Conservation (phyloP, 2,329 filamentous ascomycete genomes). For the Paecilomyces niveus region DNA sequence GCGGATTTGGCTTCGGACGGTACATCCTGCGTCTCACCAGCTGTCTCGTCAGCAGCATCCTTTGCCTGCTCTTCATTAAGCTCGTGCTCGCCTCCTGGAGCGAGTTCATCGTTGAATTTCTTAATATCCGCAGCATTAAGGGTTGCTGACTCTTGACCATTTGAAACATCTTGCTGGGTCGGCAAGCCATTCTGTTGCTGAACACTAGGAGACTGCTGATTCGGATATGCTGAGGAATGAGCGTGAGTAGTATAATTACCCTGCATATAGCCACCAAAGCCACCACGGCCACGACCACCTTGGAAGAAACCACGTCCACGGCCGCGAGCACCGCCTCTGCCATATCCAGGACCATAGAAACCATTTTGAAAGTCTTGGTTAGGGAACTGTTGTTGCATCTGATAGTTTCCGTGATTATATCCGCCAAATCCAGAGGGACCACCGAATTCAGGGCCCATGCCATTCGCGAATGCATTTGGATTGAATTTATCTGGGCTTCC, state of each 20-base stretch:
- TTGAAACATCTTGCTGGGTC: conserved; percentile 10
- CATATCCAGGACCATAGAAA: conserved; percentile 66
- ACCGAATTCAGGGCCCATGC: conserved; percentile 77
- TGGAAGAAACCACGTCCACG: conserved; percentile 55
- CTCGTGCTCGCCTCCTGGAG: conserved; percentile 27
- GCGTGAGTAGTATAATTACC: conserved; percentile 25
- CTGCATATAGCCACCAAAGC: conserved; percentile 31
- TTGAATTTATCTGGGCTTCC: conserved; percentile 84
- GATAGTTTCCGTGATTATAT: conserved; percentile 74
- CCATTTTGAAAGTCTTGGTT: conserved; percentile 66
- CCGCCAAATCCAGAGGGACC: conserved; percentile 64
- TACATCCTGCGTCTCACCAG: conserved; percentile 6
- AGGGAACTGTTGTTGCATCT: conserved; percentile 44
- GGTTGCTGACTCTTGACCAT: conserved; percentile 6
- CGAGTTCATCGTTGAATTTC: conserved; percentile 26
- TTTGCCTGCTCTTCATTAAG: conserved; percentile 16
- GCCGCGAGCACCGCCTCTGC: conserved; percentile 53
- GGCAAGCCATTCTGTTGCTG: conserved; percentile 15
- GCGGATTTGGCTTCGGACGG: conserved; percentile 8
- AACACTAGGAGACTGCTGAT: conserved; percentile 22
- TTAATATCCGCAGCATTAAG: conserved; percentile 12
- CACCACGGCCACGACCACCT: conserved; percentile 33
- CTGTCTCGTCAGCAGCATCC: neutral
- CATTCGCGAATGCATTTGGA: conserved; percentile 66
- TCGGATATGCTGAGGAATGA: conserved; percentile 26